Evolutionary conservation across 768 basidiomycete genomes (phyloP), one percentile per base, ranked within the genome.

Genomic region (Galerina sulciceps): DNA sequence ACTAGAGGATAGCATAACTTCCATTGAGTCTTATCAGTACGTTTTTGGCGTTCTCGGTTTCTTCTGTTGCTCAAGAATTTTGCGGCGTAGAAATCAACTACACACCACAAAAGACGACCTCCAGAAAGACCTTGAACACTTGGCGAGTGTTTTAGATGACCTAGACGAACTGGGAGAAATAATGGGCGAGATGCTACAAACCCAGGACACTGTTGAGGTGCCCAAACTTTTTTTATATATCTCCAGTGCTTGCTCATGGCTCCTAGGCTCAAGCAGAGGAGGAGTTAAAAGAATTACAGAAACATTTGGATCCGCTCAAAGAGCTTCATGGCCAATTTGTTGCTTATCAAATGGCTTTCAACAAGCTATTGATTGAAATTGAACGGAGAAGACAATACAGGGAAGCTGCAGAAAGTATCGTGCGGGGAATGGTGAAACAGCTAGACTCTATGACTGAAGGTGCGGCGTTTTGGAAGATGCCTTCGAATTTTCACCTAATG

Each of bases 151-250:
- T 13, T 71, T 94, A 26, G 80, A 85, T 49, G 84, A 90, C 64
- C 77, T 94, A 17, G 90, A 93, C 46, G 86, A 89, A 63, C 79
- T 94, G 3, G 92, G 87, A 1, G 86, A 89, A 17, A 90, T 92
- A 51, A 91, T 94, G 87, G 76, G 78, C 0, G 87, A 88, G 52
- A 91, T 94, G 88, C 71, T 94, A 5, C 79, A 81, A 42, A 82
- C 79, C 13, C 90, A 93, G 67, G 83, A 89, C 53, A 71, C 73
- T 6, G 82, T 91, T 6, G 89, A 93, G 81, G 90, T 90, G 48
- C 34, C 17, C 23, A 22, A 26, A 55, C 45, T 42, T 18, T 44
- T 37, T 13, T 49, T 31, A 34, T 26, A 36, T 44, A 20, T 35
- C 18, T 51, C 36, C 13, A 42, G 49, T n/a, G 49, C 47, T 49